Base-by-base conservation (phyloP, 139 green algal genomes). In the Micromonas pusilla region DNA sequence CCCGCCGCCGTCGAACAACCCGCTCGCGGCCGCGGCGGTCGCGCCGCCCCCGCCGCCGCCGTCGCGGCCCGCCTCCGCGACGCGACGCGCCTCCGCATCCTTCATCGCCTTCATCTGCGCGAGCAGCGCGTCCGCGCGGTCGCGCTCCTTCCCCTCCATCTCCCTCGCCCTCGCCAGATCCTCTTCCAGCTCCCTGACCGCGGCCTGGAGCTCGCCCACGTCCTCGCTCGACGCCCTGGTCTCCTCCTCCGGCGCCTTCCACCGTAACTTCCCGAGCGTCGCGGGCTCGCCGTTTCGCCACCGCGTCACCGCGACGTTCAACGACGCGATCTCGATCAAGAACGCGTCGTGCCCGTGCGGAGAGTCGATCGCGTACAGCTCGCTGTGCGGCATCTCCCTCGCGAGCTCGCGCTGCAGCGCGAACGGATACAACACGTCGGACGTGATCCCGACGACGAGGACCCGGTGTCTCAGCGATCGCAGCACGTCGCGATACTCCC, bases 301-400 rank as follows among this genome's bases (percentile, higher is more conserved):
- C 39, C 33, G 30, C 19, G 28, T 33, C 30, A 62, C 68, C 30
- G 13, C 68, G 16, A 25, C 52, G 34, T 81, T 81, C 30, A 81
- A 54, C 37, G n/a, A 20, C 2, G 67, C n/a, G 19, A 81, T 81
- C 70, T 81, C 76, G 16, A 81, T 81, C 65, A 81, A 68, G 21
- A 81, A 81, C 30, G 66, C 57, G 65, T 81, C 76, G 76, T 81
- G 76, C 1, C 76, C 76, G 76, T 81, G 76, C 9, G 64, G 76
- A 9, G 54, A 80, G 25, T 70, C 52, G 38, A 81, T 76, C 13
- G 76, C 70, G 66, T 81, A 70, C 13, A 81, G 5, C 65, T 70
- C n/a, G 13, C 65, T 16, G 45, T 81, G 76, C 39, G 76, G 76
- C 65, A 81, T 52, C 16, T 64, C 16, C 25, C 36, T 20, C 9